Evolutionary conservation across 768 basidiomycete species (phyloP), one percentile per base, ranked within the genome.

Genomic region (Rhodotorula paludigena): DNA sequence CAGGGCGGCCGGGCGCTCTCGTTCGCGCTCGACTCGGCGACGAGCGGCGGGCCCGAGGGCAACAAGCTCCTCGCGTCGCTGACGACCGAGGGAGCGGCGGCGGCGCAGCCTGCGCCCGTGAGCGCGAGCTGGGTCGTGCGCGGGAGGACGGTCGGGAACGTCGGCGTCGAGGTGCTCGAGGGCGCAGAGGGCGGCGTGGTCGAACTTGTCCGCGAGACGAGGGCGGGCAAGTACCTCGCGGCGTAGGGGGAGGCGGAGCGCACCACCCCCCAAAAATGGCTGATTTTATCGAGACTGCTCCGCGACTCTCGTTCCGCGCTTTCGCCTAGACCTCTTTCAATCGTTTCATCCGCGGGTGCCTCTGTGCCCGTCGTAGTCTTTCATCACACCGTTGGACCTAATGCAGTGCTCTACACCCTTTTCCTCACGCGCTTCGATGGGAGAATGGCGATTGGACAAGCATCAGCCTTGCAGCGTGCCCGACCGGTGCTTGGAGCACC

Each of bases 31-130:
- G 41, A 69, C 6, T 44, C 62, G 18, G 35, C 74, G 23, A 36
- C 60, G 12, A 4, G 25, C 12, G 42, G 33, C 32, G 55, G 51
- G 28, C n/a, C 21, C 15, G 61, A 63, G 28, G 60, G 71, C 35
- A n/a, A n/a, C n/a, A 81, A 81, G 73, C 74, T 80, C 41, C 76
- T 80, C 9, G 81, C 42, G 39, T 79, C 7, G 69, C 77, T 55
- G 75, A 65, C 10, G 76, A 75, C 32, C 74, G 75, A 33, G 69
- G 71, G 36, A 51, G 66, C 15, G 63, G 75, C 60, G 23, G 28
- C 47, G 2, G 60, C 59, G 3, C 76, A 77, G 11, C 74, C 76
- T 2, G 35, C 23, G 32, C 75, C 74, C 12, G 76, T 81, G 4
- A 63, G 61, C 25, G 78, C 78, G 30, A 74, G 67, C 41, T 81